Base-by-base conservation (phyloP, 805 yeast genomes). In the Teunomyces gatunensis region DNA sequence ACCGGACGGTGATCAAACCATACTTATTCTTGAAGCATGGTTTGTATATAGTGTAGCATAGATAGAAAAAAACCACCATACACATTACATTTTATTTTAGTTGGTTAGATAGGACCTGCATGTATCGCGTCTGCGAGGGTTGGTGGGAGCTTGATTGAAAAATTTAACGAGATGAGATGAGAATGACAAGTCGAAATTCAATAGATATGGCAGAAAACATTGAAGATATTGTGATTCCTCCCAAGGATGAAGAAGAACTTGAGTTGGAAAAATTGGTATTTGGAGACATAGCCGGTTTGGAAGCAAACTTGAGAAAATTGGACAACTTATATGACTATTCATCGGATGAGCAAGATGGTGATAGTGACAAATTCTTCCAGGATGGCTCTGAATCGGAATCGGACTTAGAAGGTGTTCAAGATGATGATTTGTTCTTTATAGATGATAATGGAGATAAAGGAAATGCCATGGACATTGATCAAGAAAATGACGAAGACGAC, bases 231-330 rank as follows among this genome's bases (percentile, higher is more conserved):
- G 60, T 48, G 34, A 55, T 77, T 30, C 86, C 89, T 12, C 86
- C 85, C 28, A 92, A 94, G 56, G 95, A 88, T 63, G 85, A 80
- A 44, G 97, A 89, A 63, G 99, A 94, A 65, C 56, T 84, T 37
- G 78, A 71, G 47, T 77, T 94, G 44, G 96, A 91, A 53, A 87
- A 80, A 63, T 74, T 89, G 11, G 96, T 94, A 3, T 91, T 94
- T 68, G 98, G 99, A 12, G 98, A 94, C 62, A 56, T 76, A 3
- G 86, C 81, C 47, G 86, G 92, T 27, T 85, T 87, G 68, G 87
- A 83, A 57, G 60, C 65, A 28, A 85, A 83, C 50, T 71, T 89
- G 59, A 81, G 77, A 47, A 76, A 78, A 48, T 69, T 83, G 44
- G 89, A 84, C 54, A 76, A 83, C 51, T 69, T 83, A 34, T 79